Evolutionary conservation across 1,139 yeast genomes (phyloP).

Genomic region (Saccharomycopsis crataegensis): DNA sequence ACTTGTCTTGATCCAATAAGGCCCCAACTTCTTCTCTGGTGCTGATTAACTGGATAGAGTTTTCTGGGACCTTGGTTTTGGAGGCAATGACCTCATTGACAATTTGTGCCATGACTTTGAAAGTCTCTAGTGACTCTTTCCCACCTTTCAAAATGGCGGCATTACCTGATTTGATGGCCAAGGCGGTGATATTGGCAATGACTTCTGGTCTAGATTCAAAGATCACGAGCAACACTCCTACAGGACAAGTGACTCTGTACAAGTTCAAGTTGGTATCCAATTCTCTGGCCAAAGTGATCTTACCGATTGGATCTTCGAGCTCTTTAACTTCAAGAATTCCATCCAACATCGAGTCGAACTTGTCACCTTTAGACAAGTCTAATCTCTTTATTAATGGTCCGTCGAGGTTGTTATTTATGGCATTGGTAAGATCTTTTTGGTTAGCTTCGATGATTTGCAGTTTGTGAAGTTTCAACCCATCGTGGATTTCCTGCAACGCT

Average conservation of each 20-base stretch:
- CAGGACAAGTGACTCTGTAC: slow-evolving; percentile 82
- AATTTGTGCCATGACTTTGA: slow-evolving; percentile 70
- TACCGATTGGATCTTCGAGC: slow-evolving; percentile 86
- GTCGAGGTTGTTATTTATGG: slow-evolving; percentile 50
- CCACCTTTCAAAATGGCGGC: slow-evolving; percentile 98
- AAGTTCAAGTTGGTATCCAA: slow-evolving; percentile 82
- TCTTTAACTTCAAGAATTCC: slow-evolving; percentile 89
- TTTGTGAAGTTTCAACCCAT: slow-evolving; percentile 52
- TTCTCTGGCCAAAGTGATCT: slow-evolving; percentile 69
- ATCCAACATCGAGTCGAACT: slow-evolving; percentile 88
- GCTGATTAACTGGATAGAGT: slow-evolving; percentile 79
- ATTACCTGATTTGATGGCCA: slow-evolving; percentile 92
- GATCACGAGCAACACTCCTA: slow-evolving; percentile 86
- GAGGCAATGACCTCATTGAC: slow-evolving; percentile 52
- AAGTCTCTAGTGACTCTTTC: slow-evolving; percentile 81
- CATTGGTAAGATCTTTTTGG: slow-evolving; percentile 63
- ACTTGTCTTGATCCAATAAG: slow-evolving; percentile 74
- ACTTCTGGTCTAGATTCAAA: slow-evolving; percentile 98
- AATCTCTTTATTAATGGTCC: slow-evolving; percentile 72
- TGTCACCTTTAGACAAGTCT: slow-evolving; percentile 74
- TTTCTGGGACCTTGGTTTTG: slow-evolving; percentile 63
- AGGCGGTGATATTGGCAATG: slow-evolving; percentile 92
- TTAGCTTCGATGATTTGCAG: slow-evolving; percentile 65
- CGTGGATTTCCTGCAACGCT: slow-evolving; percentile 68
- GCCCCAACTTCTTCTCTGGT: slow-evolving; percentile 88